These are phyloP conservation scores for Tetraselmis chui DNA, from an alignment of 139 green algal genomes.

Conservation along the genomic window DNA sequence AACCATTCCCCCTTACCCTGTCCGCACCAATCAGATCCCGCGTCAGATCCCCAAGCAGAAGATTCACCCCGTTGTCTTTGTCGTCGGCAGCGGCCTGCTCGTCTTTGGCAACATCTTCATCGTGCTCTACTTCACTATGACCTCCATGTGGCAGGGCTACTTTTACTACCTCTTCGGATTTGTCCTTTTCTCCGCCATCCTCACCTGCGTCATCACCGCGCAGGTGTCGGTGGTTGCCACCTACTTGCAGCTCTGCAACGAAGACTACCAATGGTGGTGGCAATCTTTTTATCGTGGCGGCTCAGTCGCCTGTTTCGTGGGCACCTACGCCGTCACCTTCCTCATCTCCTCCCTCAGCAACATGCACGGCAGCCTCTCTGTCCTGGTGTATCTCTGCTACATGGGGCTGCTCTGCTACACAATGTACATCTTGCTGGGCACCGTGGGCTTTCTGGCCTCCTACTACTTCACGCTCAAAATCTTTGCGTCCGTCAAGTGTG, in stretches of 20 bases:
- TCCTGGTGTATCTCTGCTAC: constrained; percentile 83
- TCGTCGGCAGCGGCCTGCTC: constrained; percentile 67
- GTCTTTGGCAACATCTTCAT: constrained; percentile 95
- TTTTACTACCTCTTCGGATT: constrained; percentile 96
- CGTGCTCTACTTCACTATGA: constrained; percentile 96
- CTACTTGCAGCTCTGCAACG: constrained; percentile 82
- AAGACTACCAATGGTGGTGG: constrained; percentile 91
- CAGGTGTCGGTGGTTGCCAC: constrained; percentile 13
- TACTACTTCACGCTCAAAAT: constrained; percentile 51
- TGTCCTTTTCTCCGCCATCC: constrained; percentile 73
- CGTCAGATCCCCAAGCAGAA: constrained; percentile 68
- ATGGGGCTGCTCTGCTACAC: constrained; percentile 71
- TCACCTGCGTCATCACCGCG: constrained; percentile 78
- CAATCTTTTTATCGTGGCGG: constrained; percentile 13
- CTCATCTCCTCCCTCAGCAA: constrained; percentile 58
- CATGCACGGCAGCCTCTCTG: constrained; percentile 58
- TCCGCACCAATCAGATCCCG: constrained; percentile 95
- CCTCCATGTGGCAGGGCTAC: constrained; percentile 82
- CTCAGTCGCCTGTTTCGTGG: neutral
- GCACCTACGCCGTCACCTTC: constrained; percentile 38
- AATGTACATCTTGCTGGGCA: constrained; percentile 73
- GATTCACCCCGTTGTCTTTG: constrained; percentile 66
- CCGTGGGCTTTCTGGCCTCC: constrained; percentile 66
- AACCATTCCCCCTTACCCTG: constrained; percentile 57
- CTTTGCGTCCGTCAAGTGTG: constrained; percentile 47